A percentile compares a stretch with the other conserved stretches of the same genome.
phyloP scores from a whole-genome alignment of 495 filamentous ascomycete genomes.

The Immersiella caudata region DNA sequence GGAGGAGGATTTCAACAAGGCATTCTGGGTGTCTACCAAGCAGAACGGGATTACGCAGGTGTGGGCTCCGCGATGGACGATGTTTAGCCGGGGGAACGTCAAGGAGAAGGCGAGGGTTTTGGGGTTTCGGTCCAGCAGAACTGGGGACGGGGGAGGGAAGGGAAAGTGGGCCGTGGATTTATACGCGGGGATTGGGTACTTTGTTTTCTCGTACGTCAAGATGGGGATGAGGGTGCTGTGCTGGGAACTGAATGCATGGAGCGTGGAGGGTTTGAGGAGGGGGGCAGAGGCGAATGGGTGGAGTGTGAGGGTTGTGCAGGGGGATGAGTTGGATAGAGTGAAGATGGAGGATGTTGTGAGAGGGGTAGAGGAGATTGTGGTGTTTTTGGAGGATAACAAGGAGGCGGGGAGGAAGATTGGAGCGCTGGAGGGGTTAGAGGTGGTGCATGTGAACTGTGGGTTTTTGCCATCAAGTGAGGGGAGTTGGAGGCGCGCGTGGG shows the following conservation, averaged over 20 bases:
- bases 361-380: conserved; percentile 52
- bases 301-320: conserved; percentile 53
- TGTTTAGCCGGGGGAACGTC: conserved; percentile 89
- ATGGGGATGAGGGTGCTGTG: conserved; percentile 77
- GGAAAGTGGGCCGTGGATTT: conserved; percentile 68
- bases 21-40: conserved; percentile 73
- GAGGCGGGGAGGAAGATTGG: conserved; percentile 54
- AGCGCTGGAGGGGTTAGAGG: conserved; percentile 28
- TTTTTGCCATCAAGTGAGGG: conserved; percentile 68
- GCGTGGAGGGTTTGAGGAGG: conserved; percentile 74
- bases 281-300: conserved; percentile 72
- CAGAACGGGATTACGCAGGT: conserved; percentile 83
- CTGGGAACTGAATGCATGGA: conserved; percentile 91
- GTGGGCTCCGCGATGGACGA: conserved; percentile 86
- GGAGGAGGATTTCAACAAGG: conserved; percentile 55
- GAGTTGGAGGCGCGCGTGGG: conserved; percentile 69
- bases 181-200: conserved; percentile 93
- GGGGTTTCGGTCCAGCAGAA: conserved; percentile 37
- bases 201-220: conserved; percentile 75
- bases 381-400: conserved; percentile 74
- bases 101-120: conserved; percentile 83
- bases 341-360: conserved; percentile 29
- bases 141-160: neutral
- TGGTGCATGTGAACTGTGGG: conserved; percentile 78
- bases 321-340: conserved; percentile 26